A percentile compares a stretch with the other conserved stretches of the same genome.
These are phyloP conservation scores for Penicillium griseofulvum DNA, from an alignment of 2,329 filamentous ascomycete genomes.

Conservation along the genomic window DNA sequence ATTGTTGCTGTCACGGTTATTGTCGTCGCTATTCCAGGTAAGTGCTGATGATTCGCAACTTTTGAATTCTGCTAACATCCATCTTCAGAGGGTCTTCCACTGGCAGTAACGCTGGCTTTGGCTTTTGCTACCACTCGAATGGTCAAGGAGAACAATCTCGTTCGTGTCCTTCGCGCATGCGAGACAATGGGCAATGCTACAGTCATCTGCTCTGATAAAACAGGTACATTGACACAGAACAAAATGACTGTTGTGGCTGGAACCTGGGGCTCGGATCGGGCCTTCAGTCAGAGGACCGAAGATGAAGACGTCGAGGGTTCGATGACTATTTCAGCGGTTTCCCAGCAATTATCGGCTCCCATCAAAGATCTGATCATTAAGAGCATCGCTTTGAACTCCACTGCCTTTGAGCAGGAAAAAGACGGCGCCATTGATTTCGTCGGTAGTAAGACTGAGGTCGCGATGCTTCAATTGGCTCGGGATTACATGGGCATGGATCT, in stretches of 20 bases:
- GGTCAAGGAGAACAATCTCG: conserved; percentile 74
- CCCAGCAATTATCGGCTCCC: conserved; percentile 33
- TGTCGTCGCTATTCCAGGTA: conserved; percentile 69
- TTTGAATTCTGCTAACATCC: conserved; percentile 37
- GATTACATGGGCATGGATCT: conserved; percentile 67
- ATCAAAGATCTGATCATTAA: conserved; percentile 40
- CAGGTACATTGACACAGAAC: conserved; percentile 71
- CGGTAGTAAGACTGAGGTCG: conserved; percentile 75
- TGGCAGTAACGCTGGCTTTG: conserved; percentile 73
- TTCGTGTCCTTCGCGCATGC: conserved; percentile 72
- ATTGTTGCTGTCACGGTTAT: conserved; percentile 78
- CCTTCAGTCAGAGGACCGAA: conserved; percentile 49
- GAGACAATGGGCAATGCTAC: conserved; percentile 81
- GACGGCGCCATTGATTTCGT: conserved; percentile 66
- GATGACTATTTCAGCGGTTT: conserved; percentile 26
- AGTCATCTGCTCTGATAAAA: conserved; percentile 78
- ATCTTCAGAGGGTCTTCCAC: conserved; percentile 63
- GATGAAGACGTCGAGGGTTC: conserved; percentile 16
- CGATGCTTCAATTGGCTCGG: conserved; percentile 66
- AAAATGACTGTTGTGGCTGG: conserved; percentile 75
- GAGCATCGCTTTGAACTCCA: conserved; percentile 56
- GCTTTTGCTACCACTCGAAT: conserved; percentile 76
- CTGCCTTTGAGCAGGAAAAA: conserved; percentile 72
- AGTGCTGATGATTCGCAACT: conserved; percentile 8
- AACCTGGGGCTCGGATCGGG: conserved; percentile 59